Evolutionary conservation across 306 rosid species (phyloP), one percentile per base, ranked within the genome.

Genomic region (Cicer yamashitae): DNA sequence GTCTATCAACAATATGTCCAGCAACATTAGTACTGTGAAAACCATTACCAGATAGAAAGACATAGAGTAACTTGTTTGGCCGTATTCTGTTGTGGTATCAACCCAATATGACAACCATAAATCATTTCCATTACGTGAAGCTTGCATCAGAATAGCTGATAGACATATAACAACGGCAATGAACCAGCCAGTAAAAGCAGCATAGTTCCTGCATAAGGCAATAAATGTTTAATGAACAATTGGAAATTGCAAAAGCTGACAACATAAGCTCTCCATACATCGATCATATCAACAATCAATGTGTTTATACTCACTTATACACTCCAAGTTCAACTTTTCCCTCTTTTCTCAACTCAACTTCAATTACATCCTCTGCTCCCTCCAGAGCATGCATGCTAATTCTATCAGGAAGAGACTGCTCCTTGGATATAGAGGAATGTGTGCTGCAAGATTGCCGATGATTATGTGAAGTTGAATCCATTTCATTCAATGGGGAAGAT

Each of bases 21-120:
- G 18, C 64, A 67, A 73, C 71, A 81, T 70, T 63, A 39, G 51
- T 56, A 70, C 17, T 17, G 48, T 8, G 50, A 9, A 81, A 74
- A 43, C 20, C 40, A 64, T 84, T 80, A 91, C 98, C 92, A 94
- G 85, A 83, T 90, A 94, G 77, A 90, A 91, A 69, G 98, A 87
- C 56, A 89, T 77, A 52, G 94, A 84, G 79, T 86, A 70, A 57
- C 81, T 85, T 76, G 80, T 84, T 84, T 82, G 86, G 74, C 91
- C 72, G 66, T 77, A 79, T 82, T 75, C 84, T 18, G 69, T 60
- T 60, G 91, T 80, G 43, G 97, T 81, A 82, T 94, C 98, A 70
- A 94, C 98, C 98, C 98, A 94, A 80, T 77, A 87, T 67, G 98
- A 94, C 25, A 94, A 72, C 98, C 98, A 94, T 81, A 94, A 81